Conservation (phyloP, 164 flowering plant species). For the Aristolochia californica region DNA sequence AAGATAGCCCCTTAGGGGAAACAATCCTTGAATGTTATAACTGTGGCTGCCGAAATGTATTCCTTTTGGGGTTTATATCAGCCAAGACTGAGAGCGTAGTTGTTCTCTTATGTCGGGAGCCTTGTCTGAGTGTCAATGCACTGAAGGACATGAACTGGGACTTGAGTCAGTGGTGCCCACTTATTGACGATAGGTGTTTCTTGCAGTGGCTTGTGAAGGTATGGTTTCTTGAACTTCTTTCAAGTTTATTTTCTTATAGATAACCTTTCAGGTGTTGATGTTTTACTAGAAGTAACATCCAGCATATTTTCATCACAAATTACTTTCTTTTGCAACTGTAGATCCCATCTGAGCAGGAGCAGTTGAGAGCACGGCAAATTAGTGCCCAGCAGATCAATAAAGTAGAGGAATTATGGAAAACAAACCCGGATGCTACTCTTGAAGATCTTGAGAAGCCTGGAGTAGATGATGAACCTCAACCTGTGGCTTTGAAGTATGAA, state of each 20-base stretch:
- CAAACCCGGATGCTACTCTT: slow-evolving; percentile 94
- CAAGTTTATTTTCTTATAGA: not conserved
- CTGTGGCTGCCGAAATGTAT: slow-evolving; percentile 98
- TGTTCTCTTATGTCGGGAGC: slow-evolving; percentile 94
- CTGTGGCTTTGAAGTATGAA: slow-evolving; percentile 91
- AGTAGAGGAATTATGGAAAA: slow-evolving; percentile 97
- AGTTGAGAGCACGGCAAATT: slow-evolving; percentile 95
- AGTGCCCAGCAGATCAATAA: slow-evolving; percentile 99
- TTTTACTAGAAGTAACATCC: not conserved
- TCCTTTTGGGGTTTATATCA: slow-evolving; percentile 95
- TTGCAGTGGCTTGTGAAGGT: slow-evolving; percentile 99
- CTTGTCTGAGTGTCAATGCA: slow-evolving; percentile 90
- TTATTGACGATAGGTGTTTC: slow-evolving; percentile 98
- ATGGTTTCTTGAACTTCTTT: slow-evolving; percentile 3
- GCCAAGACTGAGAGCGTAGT: slow-evolving; percentile 99
- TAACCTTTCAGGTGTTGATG: too few species aligned
- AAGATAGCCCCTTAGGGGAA: slow-evolving; percentile 98
- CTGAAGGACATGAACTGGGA: slow-evolving; percentile 99
- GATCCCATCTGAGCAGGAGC: slow-evolving; percentile 99
- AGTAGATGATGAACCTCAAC: slow-evolving; percentile 98
- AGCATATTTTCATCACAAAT: not conserved
- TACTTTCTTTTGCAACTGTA: slow-evolving; percentile 27
- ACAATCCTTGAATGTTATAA: slow-evolving; percentile 97
- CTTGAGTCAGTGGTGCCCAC: slow-evolving; percentile 98
- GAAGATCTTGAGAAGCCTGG: slow-evolving; percentile 99